Evolutionary conservation across 495 filamentous ascomycete genomes (phyloP).

Genomic region (Elasticomyces elasticus): DNA sequence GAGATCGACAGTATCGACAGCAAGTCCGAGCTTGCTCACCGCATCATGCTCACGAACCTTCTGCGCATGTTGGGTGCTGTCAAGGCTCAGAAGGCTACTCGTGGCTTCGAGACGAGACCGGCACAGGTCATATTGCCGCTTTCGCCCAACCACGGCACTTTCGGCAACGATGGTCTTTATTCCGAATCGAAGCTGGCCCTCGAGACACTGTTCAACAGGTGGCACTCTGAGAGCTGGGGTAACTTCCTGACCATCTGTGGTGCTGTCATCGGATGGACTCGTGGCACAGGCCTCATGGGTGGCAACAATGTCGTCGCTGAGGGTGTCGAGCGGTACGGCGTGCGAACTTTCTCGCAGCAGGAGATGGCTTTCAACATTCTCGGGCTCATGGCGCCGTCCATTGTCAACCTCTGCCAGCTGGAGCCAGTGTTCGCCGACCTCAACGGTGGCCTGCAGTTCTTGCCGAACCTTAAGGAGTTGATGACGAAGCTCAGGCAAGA

Average conservation of each 20-base stretch:
- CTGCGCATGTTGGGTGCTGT: slow-evolving; percentile 81
- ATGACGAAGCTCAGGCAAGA: slow-evolving; percentile 85
- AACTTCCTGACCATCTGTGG: slow-evolving; percentile 98
- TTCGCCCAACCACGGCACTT: slow-evolving; percentile 96
- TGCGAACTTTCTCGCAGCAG: slow-evolving; percentile 96
- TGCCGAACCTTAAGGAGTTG: slow-evolving; percentile 88
- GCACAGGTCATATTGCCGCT: slow-evolving; percentile 93
- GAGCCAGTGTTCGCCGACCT: slow-evolving; percentile 96
- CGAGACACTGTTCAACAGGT: slow-evolving; percentile 96
- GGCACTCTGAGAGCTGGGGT: slow-evolving; percentile 95
- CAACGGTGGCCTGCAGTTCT: slow-evolving; percentile 94
- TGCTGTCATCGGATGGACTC: slow-evolving; percentile 98
- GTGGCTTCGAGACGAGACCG: slow-evolving; percentile 86
- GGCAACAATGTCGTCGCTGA: slow-evolving; percentile 97
- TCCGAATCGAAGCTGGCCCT: slow-evolving; percentile 95
- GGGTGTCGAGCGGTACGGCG: slow-evolving; percentile 89
- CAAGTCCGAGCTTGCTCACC: slow-evolving; percentile 94
- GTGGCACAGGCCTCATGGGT: slow-evolving; percentile 94
- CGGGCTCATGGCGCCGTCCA: slow-evolving; percentile 85
- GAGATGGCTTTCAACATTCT: slow-evolving; percentile 99
- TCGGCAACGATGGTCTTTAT: slow-evolving; percentile 95
- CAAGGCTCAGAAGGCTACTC: slow-evolving; percentile 76
- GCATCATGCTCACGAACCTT: slow-evolving; percentile 98
- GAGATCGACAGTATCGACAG: slow-evolving; percentile 97
- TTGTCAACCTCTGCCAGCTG: slow-evolving; percentile 90